Conservation (phyloP, 2,329 filamentous ascomycete species). For the Ophiostoma angusticollis region DNA sequence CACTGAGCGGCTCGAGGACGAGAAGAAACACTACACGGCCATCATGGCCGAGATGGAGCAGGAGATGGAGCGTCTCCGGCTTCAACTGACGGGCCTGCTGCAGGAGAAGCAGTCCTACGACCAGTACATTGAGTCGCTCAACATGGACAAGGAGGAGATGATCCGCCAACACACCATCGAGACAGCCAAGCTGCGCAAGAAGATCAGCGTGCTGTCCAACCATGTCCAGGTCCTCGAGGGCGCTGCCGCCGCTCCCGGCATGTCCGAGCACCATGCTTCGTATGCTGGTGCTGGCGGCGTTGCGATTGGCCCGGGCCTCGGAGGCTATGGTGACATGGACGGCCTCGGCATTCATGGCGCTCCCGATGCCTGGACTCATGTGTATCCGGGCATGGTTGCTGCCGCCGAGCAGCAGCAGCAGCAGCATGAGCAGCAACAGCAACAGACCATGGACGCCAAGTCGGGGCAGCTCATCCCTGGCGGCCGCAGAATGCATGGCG, state of each 20-base stretch:
- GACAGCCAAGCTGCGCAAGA: conserved; percentile 83
- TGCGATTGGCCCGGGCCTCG: conserved; percentile 15
- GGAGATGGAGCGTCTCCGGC: conserved; percentile 54
- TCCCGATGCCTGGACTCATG: conserved; percentile 59
- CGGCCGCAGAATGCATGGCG: background rate
- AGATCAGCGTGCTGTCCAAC: conserved; percentile 69
- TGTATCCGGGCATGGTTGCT: conserved; percentile 59
- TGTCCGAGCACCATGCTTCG: conserved; percentile 26
- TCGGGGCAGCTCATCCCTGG: conserved; percentile 39
- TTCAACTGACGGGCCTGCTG: conserved; percentile 57
- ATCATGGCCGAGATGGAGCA: conserved; percentile 70
- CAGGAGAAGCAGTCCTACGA: conserved; percentile 62
- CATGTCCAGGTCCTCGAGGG: conserved; percentile 60
- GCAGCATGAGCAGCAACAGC: conserved; percentile 8
- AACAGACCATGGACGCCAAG: conserved; percentile 37
- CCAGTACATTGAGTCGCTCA: conserved; percentile 62
- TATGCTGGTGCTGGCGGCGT: conserved; percentile 26
- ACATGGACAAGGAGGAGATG: conserved; percentile 83
- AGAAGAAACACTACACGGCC: conserved; percentile 82
- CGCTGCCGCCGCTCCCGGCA: conserved; percentile 29
- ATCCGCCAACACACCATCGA: conserved; percentile 80
- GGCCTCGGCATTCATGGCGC: conserved; percentile 61
- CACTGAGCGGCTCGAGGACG: conserved; percentile 89
- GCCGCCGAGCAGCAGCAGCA: conserved; percentile 34
- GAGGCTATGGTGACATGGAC: conserved; percentile 71